Evolutionary conservation across 495 filamentous ascomycete genomes (phyloP).

Genomic region (Parmelia sp.): DNA sequence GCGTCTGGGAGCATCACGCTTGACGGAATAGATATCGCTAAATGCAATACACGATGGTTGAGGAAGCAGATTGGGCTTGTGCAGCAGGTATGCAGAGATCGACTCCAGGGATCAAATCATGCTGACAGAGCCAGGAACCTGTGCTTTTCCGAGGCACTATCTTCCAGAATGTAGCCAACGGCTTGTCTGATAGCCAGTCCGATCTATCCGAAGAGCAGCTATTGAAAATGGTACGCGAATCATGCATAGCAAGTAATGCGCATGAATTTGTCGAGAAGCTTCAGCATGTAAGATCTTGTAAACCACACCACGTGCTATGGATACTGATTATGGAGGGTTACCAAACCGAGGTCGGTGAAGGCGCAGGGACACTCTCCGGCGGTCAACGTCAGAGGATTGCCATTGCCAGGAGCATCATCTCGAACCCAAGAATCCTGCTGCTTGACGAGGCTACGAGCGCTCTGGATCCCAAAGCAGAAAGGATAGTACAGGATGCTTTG

Average conservation of each 20-base stretch:
- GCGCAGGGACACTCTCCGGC: slow-evolving; percentile 35
- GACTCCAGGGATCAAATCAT: not conserved
- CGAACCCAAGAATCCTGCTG: slow-evolving; percentile 72
- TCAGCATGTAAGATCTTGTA: slow-evolving; percentile 34
- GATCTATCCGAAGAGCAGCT: slow-evolving; percentile 21
- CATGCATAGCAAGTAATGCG: slow-evolving; percentile 30
- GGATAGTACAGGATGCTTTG: slow-evolving; percentile 43
- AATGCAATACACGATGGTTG: slow-evolving; percentile 78
- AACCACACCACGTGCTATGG: no score
- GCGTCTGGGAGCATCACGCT: slow-evolving; percentile 42
- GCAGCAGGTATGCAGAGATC: slow-evolving; percentile 42
- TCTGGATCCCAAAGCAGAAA: slow-evolving; percentile 45
- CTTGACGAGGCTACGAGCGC: slow-evolving; percentile 49
- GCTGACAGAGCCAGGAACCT: slow-evolving; percentile 52
- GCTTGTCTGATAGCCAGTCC: slow-evolving; percentile 41
- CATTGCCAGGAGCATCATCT: slow-evolving; percentile 73
- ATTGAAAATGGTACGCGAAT: slow-evolving; percentile 25
- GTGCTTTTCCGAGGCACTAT: slow-evolving; percentile 58
- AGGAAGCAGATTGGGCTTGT: slow-evolving; percentile 76
- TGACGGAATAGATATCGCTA: slow-evolving; percentile 72
- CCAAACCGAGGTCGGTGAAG: slow-evolving; percentile 34
- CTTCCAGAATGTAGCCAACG: slow-evolving; percentile 61
- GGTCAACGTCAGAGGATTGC: slow-evolving; percentile 57
- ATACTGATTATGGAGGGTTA: slow-evolving; percentile 38
- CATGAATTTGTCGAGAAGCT: slow-evolving; percentile 36